Evolutionary conservation across 2,329 filamentous ascomycete genomes (phyloP).

Genomic region (Penicillium digitatum): DNA sequence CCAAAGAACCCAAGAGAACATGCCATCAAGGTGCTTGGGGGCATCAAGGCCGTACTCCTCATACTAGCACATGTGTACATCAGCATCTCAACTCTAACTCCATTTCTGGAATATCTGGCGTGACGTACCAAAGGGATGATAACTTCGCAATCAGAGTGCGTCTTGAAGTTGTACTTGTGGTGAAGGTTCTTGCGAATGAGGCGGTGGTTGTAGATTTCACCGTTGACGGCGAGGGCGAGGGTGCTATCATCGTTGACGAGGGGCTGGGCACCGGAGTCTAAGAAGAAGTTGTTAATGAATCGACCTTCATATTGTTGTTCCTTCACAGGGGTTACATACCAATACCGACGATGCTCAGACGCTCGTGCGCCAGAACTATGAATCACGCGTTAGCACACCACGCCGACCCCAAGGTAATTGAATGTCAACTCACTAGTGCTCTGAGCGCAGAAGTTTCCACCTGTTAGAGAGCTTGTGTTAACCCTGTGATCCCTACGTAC

Average conservation of each 20-base stretch:
- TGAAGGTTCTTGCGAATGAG: conserved; percentile 84
- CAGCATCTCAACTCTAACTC: conserved; percentile 11
- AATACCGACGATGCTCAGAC: conserved; percentile 94
- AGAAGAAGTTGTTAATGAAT: conserved; percentile 13
- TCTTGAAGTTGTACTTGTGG: conserved; percentile 92
- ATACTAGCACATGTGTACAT: conserved; percentile 64
- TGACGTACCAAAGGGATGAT: conserved; percentile 85
- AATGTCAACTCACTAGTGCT: conserved; percentile 70
- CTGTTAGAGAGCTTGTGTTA: conserved; percentile 46
- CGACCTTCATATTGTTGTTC: conserved; percentile 1
- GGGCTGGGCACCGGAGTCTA: conserved; percentile 93
- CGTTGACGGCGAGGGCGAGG: conserved; percentile 93
- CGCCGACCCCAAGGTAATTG: background rate
- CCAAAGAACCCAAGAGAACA: conserved; percentile 99
- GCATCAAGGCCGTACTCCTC: conserved; percentile 87
- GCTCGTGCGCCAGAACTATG: conserved; percentile 89
- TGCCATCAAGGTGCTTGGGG: conserved; percentile 91
- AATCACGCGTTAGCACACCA: conserved; percentile 21
- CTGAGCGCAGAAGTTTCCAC: conserved; percentile 83
- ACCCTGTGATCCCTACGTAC: conserved; percentile 7
- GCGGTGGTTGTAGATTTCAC: conserved; percentile 99
- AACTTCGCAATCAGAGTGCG: conserved; percentile 96
- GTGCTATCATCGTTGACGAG: conserved; percentile 85
- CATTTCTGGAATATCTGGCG: background rate
- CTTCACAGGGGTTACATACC: conserved; percentile 53